A percentile compares a stretch with the other conserved stretches of the same genome.
phyloP scores from a whole-genome alignment of 2,329 filamentous ascomycete species.

The Elsinoe fawcettii region DNA sequence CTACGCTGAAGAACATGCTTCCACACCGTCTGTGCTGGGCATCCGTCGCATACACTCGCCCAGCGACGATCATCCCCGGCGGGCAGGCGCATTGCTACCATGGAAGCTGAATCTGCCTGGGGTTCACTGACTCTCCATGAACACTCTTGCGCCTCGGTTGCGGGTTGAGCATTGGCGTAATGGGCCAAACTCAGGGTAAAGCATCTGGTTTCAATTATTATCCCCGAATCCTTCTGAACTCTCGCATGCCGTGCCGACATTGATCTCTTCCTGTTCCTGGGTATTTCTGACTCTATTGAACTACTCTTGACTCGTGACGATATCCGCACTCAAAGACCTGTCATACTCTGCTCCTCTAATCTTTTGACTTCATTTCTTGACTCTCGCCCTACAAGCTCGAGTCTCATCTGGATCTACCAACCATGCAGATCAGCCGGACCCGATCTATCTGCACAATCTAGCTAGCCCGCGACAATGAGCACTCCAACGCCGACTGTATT shows the following conservation, averaged over 20 bases:
- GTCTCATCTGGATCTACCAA: slow-evolving; percentile 5
- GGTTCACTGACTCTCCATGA: slow-evolving; percentile 9
- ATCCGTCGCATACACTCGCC: not conserved
- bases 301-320: slow-evolving; percentile 2
- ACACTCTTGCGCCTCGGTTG: slow-evolving; percentile 11
- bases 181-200: slow-evolving; percentile 6
- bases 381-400: slow-evolving; percentile 8
- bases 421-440: slow-evolving; percentile 11
- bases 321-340: not conserved
- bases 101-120: not conserved
- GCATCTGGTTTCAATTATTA: slow-evolving; percentile 11
- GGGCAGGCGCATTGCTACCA: not conserved
- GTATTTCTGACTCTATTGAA: slow-evolving; percentile 4
- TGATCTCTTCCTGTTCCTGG: slow-evolving; percentile 2
- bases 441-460: not conserved
- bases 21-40: not conserved
- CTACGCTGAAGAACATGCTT: not conserved
- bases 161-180: not conserved
- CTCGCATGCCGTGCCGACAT: slow-evolving; percentile 6
- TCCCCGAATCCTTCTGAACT: slow-evolving; percentile 9
- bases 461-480: slow-evolving; percentile 2
- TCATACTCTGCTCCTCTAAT: not conserved
- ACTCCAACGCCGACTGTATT: slow-evolving; percentile 8
- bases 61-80: slow-evolving; percentile 5
- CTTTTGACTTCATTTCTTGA: not conserved